These are phyloP conservation scores for Pseudopithomyces chartarum DNA, from an alignment of 2,329 filamentous ascomycete species.

Conservation along the genomic window DNA sequence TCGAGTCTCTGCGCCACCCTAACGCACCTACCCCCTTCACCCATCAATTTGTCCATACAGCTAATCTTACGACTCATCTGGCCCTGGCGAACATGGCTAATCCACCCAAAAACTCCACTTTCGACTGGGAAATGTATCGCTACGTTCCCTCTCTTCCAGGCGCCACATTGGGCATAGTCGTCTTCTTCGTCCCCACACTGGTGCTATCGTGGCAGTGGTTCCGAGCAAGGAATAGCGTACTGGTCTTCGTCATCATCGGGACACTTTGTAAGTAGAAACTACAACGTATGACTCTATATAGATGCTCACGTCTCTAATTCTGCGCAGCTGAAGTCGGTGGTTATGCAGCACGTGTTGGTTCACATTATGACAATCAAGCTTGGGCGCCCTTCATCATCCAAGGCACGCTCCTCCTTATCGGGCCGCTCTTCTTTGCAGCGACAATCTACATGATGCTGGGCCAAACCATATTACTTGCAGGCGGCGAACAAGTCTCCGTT, in stretches of 20 bases:
- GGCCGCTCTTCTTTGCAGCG: constrained; percentile 50
- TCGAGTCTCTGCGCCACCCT: no score
- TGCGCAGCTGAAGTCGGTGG: constrained; percentile 49
- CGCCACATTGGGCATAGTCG: constrained; percentile 25
- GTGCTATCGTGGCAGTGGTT: constrained; percentile 29
- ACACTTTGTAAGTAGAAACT: constrained; percentile 25
- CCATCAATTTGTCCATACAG: no score
- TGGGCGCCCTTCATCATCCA: constrained; percentile 50
- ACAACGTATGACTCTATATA: no score
- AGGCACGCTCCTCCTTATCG: constrained; percentile 45
- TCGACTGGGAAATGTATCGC: constrained; percentile 43
- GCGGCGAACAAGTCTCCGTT: constrained; percentile 46
- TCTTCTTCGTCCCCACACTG: constrained; percentile 28
- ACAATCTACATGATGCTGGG: constrained; percentile 51
- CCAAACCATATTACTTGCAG: constrained; percentile 40
- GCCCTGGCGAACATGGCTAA: constrained; percentile 25
- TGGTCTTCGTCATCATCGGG: constrained; percentile 34
- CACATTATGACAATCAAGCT: constrained; percentile 40
- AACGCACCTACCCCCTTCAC: no score
- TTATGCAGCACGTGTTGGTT: constrained; percentile 47
- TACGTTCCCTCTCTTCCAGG: constrained; percentile 36
- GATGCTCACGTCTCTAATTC: no score
- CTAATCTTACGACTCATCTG: neutral
- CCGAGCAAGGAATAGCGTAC: constrained; percentile 19
- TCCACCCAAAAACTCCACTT: constrained; percentile 22